Evolutionary conservation across 2,329 filamentous ascomycete genomes (phyloP).

Genomic region (Aureobasidium zeae): DNA sequence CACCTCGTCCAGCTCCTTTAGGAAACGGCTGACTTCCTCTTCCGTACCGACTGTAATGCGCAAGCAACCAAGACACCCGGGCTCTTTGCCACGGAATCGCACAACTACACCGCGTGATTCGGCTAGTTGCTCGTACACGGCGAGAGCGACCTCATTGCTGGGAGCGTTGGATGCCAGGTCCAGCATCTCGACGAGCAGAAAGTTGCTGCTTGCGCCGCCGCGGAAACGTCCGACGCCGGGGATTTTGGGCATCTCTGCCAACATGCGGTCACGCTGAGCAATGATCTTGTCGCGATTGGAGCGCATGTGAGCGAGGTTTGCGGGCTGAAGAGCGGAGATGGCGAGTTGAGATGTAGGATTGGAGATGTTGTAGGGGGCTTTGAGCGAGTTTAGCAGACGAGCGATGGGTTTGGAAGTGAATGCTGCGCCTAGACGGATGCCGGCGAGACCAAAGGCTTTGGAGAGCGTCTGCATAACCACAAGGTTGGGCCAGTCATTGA

Average conservation of each 20-base stretch:
- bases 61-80: slow-evolving; percentile 79
- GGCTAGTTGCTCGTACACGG: slow-evolving; percentile 75
- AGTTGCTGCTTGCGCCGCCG: slow-evolving; percentile 77
- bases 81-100: slow-evolving; percentile 84
- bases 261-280: slow-evolving; percentile 64
- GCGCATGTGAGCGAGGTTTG: slow-evolving; percentile 65
- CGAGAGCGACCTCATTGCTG: slow-evolving; percentile 67
- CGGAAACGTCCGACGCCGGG: slow-evolving; percentile 70
- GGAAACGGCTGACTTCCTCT: slow-evolving; percentile 68
- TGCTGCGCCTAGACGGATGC: slow-evolving; percentile 79
- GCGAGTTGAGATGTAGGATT: slow-evolving; percentile 80
- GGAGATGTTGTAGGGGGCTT: slow-evolving; percentile 93
- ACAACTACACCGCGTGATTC: slow-evolving; percentile 86
- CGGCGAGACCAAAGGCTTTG: slow-evolving; percentile 92
- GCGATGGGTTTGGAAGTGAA: slow-evolving; percentile 72
- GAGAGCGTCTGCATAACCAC: slow-evolving; percentile 98
- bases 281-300: slow-evolving; percentile 61
- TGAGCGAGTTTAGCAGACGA: slow-evolving; percentile 75
- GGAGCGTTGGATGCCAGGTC: slow-evolving; percentile 56
- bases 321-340: slow-evolving; percentile 55
- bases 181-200: slow-evolving; percentile 81
- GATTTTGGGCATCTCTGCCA: slow-evolving; percentile 63
- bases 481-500: slow-evolving; percentile 84
- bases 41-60: slow-evolving; percentile 90
- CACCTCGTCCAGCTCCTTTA: slow-evolving; percentile 55